These are phyloP conservation scores for Dothideomycetes sp. DNA, from an alignment of 2,329 filamentous ascomycete species.

Conservation along the genomic window DNA sequence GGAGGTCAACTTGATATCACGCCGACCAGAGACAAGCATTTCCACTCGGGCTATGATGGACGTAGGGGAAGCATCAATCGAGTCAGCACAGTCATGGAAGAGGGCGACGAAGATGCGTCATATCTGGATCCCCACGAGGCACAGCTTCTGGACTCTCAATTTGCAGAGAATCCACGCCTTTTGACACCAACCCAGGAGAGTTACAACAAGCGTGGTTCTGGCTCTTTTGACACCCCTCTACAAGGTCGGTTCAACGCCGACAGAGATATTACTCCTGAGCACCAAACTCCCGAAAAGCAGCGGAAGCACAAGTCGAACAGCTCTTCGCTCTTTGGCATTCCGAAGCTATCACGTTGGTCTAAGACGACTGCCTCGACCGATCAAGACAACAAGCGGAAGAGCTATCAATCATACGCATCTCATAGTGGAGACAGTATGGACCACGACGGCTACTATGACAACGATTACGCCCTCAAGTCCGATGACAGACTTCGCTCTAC, in stretches of 20 bases:
- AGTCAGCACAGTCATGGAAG: constrained; percentile 82
- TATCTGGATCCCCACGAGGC: constrained; percentile 38
- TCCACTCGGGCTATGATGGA: constrained; percentile 40
- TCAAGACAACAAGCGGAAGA: constrained; percentile 49
- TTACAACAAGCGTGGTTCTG: constrained; percentile 20
- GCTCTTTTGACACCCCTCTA: constrained; percentile 36
- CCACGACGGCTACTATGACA: constrained; percentile 33
- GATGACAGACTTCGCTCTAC: constrained; percentile 42
- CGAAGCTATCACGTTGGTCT: constrained; percentile 94
- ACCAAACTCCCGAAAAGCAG: constrained; percentile 54
- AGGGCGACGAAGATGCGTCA: constrained; percentile 52
- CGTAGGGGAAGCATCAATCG: constrained; percentile 58
- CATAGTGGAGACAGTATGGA: constrained; percentile 19
- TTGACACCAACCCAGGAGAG: constrained; percentile 49
- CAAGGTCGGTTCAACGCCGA: constrained; percentile 9
- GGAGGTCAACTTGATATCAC: constrained; percentile 49
- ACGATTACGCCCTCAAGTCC: constrained; percentile 43
- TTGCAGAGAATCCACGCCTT: constrained; percentile 48
- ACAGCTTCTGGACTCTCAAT: constrained; percentile 40
- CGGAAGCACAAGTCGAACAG: constrained; percentile 83
- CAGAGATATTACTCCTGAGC: constrained; percentile 52
- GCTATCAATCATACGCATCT: constrained; percentile 27
- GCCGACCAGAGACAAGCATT: constrained; percentile 20
- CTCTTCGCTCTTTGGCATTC: constrained; percentile 61
- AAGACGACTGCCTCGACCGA: constrained; percentile 84